phyloP scores from a whole-genome alignment of 129 eudicot species.

The Flaveria robusta region DNA sequence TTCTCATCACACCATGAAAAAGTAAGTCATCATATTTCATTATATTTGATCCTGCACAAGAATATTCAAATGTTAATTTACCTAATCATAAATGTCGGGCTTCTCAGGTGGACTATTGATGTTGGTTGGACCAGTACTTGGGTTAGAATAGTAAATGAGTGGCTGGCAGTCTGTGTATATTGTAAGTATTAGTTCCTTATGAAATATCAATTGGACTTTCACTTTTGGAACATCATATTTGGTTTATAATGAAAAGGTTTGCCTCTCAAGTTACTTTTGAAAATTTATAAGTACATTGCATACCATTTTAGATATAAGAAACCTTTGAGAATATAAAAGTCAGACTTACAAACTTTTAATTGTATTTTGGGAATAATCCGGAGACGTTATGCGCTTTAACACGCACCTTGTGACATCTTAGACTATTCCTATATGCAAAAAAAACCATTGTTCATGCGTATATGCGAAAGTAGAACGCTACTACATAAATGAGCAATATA shows the following conservation, averaged over 20 bases:
- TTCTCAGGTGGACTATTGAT: constrained; percentile 79
- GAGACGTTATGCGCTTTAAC: no score
- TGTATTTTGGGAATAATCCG: no score
- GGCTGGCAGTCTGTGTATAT: constrained; percentile 84
- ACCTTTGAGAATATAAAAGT: no score
- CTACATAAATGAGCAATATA: no score
- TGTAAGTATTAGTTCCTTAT: constrained; percentile 46
- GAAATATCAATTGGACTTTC: not conserved
- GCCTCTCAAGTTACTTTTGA: no score
- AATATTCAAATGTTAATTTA: constrained; percentile 1
- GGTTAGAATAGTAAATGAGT: constrained; percentile 85
- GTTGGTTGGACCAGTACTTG: constrained; percentile 93
- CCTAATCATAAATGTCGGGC: not conserved
- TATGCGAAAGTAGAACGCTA: no score
- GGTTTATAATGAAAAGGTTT: not conserved
- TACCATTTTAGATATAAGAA: no score
- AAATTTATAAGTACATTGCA: no score
- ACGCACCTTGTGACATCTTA: no score
- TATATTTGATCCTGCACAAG: not conserved
- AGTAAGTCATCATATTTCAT: constrained; percentile 42
- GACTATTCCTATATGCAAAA: no score
- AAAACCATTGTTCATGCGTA: no score
- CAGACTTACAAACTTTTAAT: no score
- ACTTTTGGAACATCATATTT: not conserved
- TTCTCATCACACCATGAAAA: constrained; percentile 67